Conservation (phyloP, 768 basidiomycete genomes). For the Leucosporidium scottii region DNA sequence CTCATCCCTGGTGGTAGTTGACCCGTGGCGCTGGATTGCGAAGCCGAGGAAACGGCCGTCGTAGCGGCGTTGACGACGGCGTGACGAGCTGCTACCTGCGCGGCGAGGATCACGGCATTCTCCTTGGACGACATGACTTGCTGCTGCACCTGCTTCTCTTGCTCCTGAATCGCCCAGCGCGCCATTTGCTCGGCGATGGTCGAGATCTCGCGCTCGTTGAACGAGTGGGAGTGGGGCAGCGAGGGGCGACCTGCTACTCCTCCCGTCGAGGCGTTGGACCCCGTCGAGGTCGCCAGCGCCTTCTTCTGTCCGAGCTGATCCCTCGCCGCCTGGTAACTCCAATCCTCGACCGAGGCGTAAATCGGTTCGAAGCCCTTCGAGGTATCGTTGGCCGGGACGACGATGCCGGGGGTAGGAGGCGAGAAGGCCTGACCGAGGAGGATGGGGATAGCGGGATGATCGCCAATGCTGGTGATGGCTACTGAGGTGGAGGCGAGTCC, state of each 20-base stretch:
- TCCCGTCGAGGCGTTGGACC: too few relatives aligned
- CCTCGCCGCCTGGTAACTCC: conserved; percentile 17
- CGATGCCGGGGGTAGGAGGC: conserved; percentile 30
- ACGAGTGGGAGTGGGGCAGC: background rate
- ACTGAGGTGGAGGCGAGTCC: background rate
- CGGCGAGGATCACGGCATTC: conserved; percentile 28
- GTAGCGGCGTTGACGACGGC: background rate
- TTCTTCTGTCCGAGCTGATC: conserved; percentile 7
- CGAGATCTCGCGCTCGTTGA: conserved; percentile 17
- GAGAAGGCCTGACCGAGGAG: conserved; percentile 31
- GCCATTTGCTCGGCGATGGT: conserved; percentile 27
- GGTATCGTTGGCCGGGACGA: conserved; percentile 1
- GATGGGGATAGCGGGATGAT: conserved; percentile 30
- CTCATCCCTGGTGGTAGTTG: background rate
- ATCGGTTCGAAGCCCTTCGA: conserved; percentile 9
- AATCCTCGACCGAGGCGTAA: conserved; percentile 28
- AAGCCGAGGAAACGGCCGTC: background rate
- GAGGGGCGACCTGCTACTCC: background rate
- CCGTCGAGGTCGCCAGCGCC: background rate
- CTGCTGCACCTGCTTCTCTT: conserved; percentile 25
- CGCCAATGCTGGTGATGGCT: background rate
- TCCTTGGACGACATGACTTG: conserved; percentile 22
- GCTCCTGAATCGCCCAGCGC: conserved; percentile 24
- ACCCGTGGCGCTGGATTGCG: background rate
- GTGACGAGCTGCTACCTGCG: conserved; percentile 13